Base-by-base conservation (phyloP, 306 rosid species). In the Cotoneaster glaucophyllus region DNA sequence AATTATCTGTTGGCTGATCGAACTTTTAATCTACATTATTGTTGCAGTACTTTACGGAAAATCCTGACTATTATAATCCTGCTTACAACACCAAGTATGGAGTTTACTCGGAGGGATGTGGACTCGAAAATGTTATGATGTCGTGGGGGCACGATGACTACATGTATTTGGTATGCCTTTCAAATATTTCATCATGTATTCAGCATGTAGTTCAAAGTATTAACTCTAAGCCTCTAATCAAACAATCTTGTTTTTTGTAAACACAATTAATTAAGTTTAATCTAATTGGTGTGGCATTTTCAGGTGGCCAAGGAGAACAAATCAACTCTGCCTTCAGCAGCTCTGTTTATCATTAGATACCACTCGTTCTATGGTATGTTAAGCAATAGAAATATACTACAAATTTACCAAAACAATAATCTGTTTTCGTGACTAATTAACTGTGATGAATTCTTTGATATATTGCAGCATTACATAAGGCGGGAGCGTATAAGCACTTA, bases 81-180 rank as follows among this genome's bases (percentile, higher is more conserved):
- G 70, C 84, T 32, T 87, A 84, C 84, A 88, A 87, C 77, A 87
- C 96, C 52, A 87, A 77, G 77, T 81, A 69, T 81, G 97, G 97
- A 25, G 86, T 84, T 70, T 92, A 92, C 85, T 78, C 88, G 1
- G 85, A 86, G 75, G 85, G 83, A 64, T 87, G 96, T 77, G 96
- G 97, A 65, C 96, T 92, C 24, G 64, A 85, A 85, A 92, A 87
- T 34, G 93, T 90, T 14, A 34, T 90, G 88, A 90, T 90, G 96
- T 93, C 98, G 19, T 93, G 95, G 96, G 98, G 98, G 59, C 97
- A 93, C 22, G 98, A 89, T 75, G 98, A 93, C 71, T 93, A 93
- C 77, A 90, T 93, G 98, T 90, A 90, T 65, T 76, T 93, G 79
- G 98, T 90, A 88, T 63, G 72, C 25, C 11, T 32, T 32, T 28